Evolutionary conservation across 352 stramenopile genomes (phyloP).

Genomic region (Globisporangium emineosum): DNA sequence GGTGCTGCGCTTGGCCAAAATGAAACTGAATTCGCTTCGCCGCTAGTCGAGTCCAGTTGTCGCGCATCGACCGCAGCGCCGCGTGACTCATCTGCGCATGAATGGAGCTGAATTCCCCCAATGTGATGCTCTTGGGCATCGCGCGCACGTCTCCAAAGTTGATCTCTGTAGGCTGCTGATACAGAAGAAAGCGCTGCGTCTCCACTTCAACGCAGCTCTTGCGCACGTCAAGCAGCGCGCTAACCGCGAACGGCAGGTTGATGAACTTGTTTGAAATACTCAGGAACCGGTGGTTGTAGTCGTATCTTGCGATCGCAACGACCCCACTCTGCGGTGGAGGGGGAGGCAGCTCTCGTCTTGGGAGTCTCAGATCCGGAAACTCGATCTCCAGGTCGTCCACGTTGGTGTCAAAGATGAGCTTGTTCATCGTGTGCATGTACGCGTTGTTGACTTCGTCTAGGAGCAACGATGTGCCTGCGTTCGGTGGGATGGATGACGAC

Average conservation of each 20-base stretch:
- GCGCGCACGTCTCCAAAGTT: slow-evolving; percentile 48
- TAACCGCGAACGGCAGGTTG: slow-evolving; percentile 65
- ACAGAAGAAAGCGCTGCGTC: slow-evolving; percentile 57
- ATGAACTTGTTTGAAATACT: slow-evolving; percentile 60
- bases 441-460: slow-evolving; percentile 89
- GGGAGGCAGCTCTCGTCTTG: slow-evolving; percentile 17
- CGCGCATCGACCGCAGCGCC: slow-evolving; percentile 68
- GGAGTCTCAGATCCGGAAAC: slow-evolving; percentile 51
- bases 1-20: slow-evolving; percentile 47
- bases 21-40: slow-evolving; percentile 75
- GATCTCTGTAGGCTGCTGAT: slow-evolving; percentile 64
- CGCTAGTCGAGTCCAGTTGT: slow-evolving; percentile 69
- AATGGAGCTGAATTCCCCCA: slow-evolving; percentile 66
- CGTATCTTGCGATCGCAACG: slow-evolving; percentile 45
- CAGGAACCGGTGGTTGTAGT: slow-evolving; percentile 71
- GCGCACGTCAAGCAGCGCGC: slow-evolving; percentile 70
- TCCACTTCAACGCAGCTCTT: slow-evolving; percentile 65
- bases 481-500: slow-evolving; percentile 43
- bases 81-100: slow-evolving; percentile 73
- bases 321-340: slow-evolving; percentile 50
- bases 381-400: slow-evolving; percentile 54
- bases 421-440: slow-evolving; percentile 94
- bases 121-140: slow-evolving; percentile 61
- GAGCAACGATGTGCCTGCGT: slow-evolving; percentile 57
- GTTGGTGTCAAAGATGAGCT: slow-evolving; percentile 86